A percentile compares a stretch with the other conserved stretches of the same genome.
Evolutionary conservation across 2,329 filamentous ascomycete genomes (phyloP).

Genomic region (Pseudophaeomoniella oleicola): DNA sequence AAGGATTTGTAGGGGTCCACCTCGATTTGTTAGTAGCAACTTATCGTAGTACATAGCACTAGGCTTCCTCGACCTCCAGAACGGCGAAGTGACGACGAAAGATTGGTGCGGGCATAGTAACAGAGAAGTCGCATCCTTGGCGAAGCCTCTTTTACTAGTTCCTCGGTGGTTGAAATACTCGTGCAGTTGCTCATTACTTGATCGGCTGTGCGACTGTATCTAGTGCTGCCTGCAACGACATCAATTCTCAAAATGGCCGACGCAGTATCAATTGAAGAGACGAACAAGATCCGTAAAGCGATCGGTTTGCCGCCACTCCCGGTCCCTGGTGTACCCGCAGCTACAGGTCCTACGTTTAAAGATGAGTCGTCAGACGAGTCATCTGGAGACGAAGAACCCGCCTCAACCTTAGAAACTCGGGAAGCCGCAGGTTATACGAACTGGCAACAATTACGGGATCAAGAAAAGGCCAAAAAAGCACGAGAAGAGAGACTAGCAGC

Average conservation of each 20-base stretch:
- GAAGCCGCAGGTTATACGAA: conserved; percentile 27
- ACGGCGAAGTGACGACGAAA: conserved; percentile 7
- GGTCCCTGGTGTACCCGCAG: conserved; percentile 49
- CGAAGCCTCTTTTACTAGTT: conserved; percentile 8
- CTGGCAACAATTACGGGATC: conserved; percentile 49
- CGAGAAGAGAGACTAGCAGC: conserved; percentile 70
- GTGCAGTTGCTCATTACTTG: conserved; percentile 2
- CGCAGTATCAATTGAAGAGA: conserved; percentile 72
- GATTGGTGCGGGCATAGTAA: conserved; percentile 9
- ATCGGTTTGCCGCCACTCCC: conserved; percentile 84
- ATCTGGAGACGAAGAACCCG: conserved; percentile 44
- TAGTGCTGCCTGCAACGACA: background rate
- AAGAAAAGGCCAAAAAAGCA: conserved; percentile 51
- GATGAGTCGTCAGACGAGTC: conserved; percentile 18
- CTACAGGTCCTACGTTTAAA: conserved; percentile 42
- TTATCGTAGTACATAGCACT: no score
- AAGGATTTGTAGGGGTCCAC: no score
- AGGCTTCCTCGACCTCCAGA: background rate
- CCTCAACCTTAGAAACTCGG: conserved; percentile 67
- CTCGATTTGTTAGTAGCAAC: no score
- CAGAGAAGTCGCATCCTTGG: background rate
- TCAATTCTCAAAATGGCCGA: conserved; percentile 25
- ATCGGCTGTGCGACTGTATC: conserved; percentile 1
- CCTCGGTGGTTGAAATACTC: background rate
- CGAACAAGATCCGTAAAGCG: conserved; percentile 78